Evolutionary conservation across 2,329 filamentous ascomycete species (phyloP), one percentile per base, ranked within the genome.

Genomic region (Aureobasidium sp.): DNA sequence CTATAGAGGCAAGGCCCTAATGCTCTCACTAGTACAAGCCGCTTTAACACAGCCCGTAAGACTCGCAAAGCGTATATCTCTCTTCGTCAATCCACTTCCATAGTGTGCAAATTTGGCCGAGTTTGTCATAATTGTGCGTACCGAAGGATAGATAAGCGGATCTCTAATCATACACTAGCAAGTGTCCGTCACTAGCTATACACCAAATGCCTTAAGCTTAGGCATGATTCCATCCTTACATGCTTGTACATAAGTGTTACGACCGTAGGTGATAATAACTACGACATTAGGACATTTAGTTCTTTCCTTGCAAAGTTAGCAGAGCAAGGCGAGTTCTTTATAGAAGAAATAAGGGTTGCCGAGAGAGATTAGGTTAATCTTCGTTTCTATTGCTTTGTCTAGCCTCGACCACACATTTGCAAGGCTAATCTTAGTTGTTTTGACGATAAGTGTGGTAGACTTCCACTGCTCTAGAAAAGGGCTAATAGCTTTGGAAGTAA

Each of bases 101-200:
- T 79, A 80, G 67, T 80, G 76, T 0, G 77, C 77, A 65, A 79
- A 79, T 64, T 80, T 80, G 0, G 68, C 76, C 1, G 78, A 80
- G 56, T 79, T 79, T 0, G 74, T 79, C 77, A 77, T 74, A 61
- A 80, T 74, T 1, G 66, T 70, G 2, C 67, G 66, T 0, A 68
- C 64, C 2, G 55, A 11, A 0, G 7, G 39, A 3, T 69, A 70
- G 9, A 79, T 74, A 0, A 76, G 66, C 0, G 77, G 76, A 48
- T 79, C 75, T 0, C 62, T 61, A 17, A 79, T 73, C 75, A 80
- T 77, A 64, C 78, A 80, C 78, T 78, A 80, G 59, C 78, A 80
- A 0, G 77, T 79, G 63, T 80, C 77, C 0, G 74, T 79, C 14
- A 79, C 67, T 5, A 79, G 57, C 25, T 70, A 67, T 0, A 68